These are phyloP conservation scores for Polytolypa hystricis DNA, from an alignment of 2,329 filamentous ascomycete genomes.

Conservation along the genomic window DNA sequence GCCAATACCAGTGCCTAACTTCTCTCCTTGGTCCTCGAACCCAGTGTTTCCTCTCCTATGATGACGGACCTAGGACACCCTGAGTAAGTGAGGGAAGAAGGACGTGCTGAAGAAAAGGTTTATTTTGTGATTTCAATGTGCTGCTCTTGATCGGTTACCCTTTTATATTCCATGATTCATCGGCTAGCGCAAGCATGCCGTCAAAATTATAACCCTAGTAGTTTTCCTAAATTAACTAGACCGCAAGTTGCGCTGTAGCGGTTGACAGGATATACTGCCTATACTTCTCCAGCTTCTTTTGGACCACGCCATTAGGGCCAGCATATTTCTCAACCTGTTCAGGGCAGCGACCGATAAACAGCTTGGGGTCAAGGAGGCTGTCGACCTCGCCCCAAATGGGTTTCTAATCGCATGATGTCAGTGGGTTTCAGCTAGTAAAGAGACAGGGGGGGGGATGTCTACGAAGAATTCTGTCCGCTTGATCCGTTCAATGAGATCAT, in stretches of 20 bases:
- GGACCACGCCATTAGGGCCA: slow-evolving; percentile 8
- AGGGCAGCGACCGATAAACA: slow-evolving; percentile 46
- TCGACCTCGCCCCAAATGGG: slow-evolving; percentile 60
- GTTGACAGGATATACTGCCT: background rate
- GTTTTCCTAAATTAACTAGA: too few relatives aligned
- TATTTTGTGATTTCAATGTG: too few relatives aligned
- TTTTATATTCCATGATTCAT: too few relatives aligned
- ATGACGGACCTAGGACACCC: too few relatives aligned
- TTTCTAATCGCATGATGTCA: slow-evolving; percentile 9
- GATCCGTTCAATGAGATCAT: slow-evolving; percentile 75
- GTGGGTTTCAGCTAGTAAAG: slow-evolving; percentile 14
- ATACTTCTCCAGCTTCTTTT: slow-evolving; percentile 9
- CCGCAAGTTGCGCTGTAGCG: background rate
- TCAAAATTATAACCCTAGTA: too few relatives aligned
- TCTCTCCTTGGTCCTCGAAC: too few relatives aligned
- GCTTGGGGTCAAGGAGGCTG: slow-evolving; percentile 51
- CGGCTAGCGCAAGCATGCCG: too few relatives aligned
- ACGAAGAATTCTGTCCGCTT: slow-evolving; percentile 62
- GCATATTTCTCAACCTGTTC: slow-evolving; percentile 44
- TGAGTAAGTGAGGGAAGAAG: too few relatives aligned
- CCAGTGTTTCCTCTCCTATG: too few relatives aligned
- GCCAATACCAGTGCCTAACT: too few relatives aligned
- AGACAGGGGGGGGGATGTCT: slow-evolving; percentile 29
- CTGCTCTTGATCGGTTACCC: too few relatives aligned
- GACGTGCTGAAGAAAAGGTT: too few relatives aligned